Base-by-base conservation (phyloP, 140 eudicot species). In the Erigeron philadelphicus region DNA sequence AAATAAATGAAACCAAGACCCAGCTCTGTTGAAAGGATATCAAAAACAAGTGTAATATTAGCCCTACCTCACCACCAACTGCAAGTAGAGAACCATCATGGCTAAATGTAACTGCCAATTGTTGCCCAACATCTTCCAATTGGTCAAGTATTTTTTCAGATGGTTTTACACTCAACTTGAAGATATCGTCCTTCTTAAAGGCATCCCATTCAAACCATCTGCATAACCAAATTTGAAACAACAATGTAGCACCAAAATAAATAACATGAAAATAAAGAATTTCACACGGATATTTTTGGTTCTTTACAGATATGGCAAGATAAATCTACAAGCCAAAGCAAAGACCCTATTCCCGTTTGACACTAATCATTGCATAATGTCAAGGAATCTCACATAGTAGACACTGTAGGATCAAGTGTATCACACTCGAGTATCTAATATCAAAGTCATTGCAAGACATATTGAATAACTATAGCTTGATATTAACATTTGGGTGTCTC, bases 21-120 rank as follows among this genome's bases (percentile, higher is more conserved):
- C 38, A 2, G 38, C 38, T 31, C 38, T 31, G 38, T 13, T 49
- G 9, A 52, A 52, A 15, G 21, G 58, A 15, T 52, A 52, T 15
- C 15, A 8, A 52, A 52, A 19, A 7, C 15, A 15, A 5, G 4
- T 52, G 58, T 17, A 52, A 9, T 1, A 64, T 2, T 31, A 12
- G 53, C 11, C 46, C 46, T 46, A 91, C 97, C 97, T 91, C 96
- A 79, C 95, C 96, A 61, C 97, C 97, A 48, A 71, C 88, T 18
- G 96, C 97, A 74, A 91, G 96, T 75, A 86, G 52, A 56, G 87
- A 88, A 50, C 97, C 97, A 65, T 91, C 96, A 25, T 75, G 71
- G 75, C 78, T 79, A 73, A 91, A 91, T 7, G 89, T 61, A 71
- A 91, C 78, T 17, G 95, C 90, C 67, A 88, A 78, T 57, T 91